Evolutionary conservation across 192 early-diverging fungal genomes (phyloP), one percentile per base, ranked within the genome.

Genomic region (Umbelopsis sp.): DNA sequence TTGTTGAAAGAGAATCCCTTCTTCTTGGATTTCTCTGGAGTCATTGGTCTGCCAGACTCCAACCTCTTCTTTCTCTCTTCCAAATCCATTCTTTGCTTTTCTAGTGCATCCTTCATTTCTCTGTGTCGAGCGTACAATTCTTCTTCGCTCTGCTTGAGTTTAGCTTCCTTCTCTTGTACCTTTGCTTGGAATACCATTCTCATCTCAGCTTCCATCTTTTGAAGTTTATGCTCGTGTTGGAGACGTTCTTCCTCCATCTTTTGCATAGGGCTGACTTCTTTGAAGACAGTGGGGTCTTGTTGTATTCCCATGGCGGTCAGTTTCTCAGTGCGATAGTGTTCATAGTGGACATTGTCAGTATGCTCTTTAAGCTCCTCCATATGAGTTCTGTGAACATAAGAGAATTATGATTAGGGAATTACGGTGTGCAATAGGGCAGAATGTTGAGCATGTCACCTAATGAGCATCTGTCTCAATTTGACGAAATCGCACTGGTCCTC

Each of bases 131-230:
- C 94, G 81, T 96, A 94, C 47, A 99, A 85, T 50, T 93, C 97
- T 72, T 98, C 96, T 82, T 99, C 97, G 51, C 90, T 92, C 79
- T 97, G 96, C 85, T 97, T 99, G 68, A 99, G 86, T 84, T 99
- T 99, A 78, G 94, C 82, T 80, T 99, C 97, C 87, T 98, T 98
- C 84, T 99, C 97, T 68, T 96, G 93, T 9, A 99, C 97, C 89
- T 99, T 99, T 68, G 95, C 94, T 79, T 97, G 94, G 91, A 99
- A 99, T 58, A 99, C 97, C 41, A 91, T 86, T 79, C 95, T 94
- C 97, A 99, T 99, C 82, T 99, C 97, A 41, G 91, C 88, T 82
- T 99, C 96, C 97, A 99, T 98, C 88, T 97, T 97, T 64, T 91
- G 89, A 88, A 99, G 87, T 84, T 98, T 98, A 73, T 88, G 90